Percentiles rank a stretch among this genome's conserved stretches.
These are phyloP conservation scores for Agaricus sinodeliciosus DNA, from an alignment of 768 basidiomycete genomes.

Conservation along the genomic window DNA sequence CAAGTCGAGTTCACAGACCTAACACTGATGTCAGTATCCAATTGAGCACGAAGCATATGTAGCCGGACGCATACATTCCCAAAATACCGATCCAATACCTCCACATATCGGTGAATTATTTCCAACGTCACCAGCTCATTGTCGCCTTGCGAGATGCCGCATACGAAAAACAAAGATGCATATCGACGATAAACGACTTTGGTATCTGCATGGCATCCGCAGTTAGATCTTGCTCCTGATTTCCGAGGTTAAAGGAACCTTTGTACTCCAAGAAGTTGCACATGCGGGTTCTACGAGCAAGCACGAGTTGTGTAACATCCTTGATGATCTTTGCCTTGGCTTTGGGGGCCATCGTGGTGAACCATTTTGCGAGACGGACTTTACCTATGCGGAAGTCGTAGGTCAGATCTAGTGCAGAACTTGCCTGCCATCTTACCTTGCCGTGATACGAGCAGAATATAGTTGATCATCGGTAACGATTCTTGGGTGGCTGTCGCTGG, in stretches of 20 bases:
- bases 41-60: slow-evolving; percentile 36
- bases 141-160: slow-evolving; percentile 77
- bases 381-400: slow-evolving; percentile 54
- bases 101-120: slow-evolving; percentile 93
- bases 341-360: slow-evolving; percentile 87
- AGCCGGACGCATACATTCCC: slow-evolving; percentile 61
- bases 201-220: slow-evolving; percentile 37
- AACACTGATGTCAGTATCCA: slow-evolving; percentile 50
- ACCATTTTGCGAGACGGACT: slow-evolving; percentile 98
- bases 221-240: neutral
- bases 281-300: slow-evolving; percentile 93
- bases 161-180: slow-evolving; percentile 95
- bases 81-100: slow-evolving; percentile 90
- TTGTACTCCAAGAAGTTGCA: slow-evolving; percentile 99
- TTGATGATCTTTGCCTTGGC: slow-evolving; percentile 95
- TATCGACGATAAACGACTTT: slow-evolving; percentile 97
- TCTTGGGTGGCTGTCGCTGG: neutral
- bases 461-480: slow-evolving; percentile 70
- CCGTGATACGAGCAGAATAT: slow-evolving; percentile 94
- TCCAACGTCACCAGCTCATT: slow-evolving; percentile 94
- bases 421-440: slow-evolving; percentile 55
- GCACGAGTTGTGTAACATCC: slow-evolving; percentile 96
- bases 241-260: slow-evolving; percentile 42
- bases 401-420: slow-evolving; percentile 3
- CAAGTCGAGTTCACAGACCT: slow-evolving; percentile 96